These are phyloP conservation scores for Xylariaceae sp. DNA, from an alignment of 2,329 filamentous ascomycete species.

Conservation along the genomic window DNA sequence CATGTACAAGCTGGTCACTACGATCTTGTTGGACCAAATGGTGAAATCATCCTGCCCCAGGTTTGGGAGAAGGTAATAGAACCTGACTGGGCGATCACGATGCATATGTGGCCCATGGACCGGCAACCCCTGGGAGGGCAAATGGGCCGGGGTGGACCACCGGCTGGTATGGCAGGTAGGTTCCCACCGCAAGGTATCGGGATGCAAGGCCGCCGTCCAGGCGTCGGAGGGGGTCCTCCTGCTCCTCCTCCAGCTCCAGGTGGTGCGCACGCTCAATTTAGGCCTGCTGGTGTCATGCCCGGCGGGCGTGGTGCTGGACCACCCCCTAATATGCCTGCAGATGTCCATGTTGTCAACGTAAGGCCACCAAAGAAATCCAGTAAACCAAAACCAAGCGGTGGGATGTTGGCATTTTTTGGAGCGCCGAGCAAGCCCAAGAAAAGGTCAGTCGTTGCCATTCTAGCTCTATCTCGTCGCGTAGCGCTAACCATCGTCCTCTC, in stretches of 20 bases:
- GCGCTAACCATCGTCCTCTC: conserved; percentile 14
- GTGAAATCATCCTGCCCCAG: conserved; percentile 79
- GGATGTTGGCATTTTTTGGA: conserved; percentile 37
- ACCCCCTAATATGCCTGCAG: conserved; percentile 1
- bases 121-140: conserved; percentile 18
- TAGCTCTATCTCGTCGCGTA: conserved; percentile 4
- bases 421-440: conserved; percentile 35
- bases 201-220: conserved; percentile 2
- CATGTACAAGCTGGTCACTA: conserved; percentile 80
- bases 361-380: conserved; percentile 33
- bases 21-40: conserved; percentile 76
- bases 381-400: conserved; percentile 28
- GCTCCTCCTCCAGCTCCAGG: background rate
- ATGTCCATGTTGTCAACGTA: conserved; percentile 31
- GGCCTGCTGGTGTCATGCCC: background rate
- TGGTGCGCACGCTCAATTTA: background rate
- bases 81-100: conserved; percentile 73
- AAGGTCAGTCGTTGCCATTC: conserved; percentile 32
- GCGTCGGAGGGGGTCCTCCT: background rate
- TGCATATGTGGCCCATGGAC: conserved; percentile 66
- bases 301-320: conserved; percentile 1
- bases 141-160: conserved; percentile 17
- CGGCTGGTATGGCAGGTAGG: conserved; percentile 6
- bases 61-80: conserved; percentile 83
- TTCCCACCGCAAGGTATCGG: conserved; percentile 3